Base-by-base conservation (phyloP, 2,329 filamentous ascomycete genomes). In the Amauroascus verrucosus region DNA sequence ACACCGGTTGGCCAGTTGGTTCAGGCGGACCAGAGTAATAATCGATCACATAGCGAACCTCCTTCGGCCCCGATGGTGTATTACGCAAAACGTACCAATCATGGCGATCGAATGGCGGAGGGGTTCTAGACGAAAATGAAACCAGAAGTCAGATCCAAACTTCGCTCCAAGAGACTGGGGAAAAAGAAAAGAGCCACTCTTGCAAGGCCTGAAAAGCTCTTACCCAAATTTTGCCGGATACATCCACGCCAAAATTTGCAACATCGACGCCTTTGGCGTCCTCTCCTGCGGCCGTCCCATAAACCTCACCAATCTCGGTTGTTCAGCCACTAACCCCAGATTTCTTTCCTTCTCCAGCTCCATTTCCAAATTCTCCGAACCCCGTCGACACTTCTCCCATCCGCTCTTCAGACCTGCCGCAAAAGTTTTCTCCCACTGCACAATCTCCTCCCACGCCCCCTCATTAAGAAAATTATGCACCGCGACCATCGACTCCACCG, bases 381-480 rank as follows among this genome's bases (percentile, higher is more conserved):
- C 88, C 43, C 79, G 79, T 56, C 77, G 79, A 69, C 87, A 93
- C 55, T 84, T 78, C 59, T 82, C 76, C 82, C 85, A 91, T 38
- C 86, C 88, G 45, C 79, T 76, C 56, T 70, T 73, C 22, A 96
- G 69, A 0, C 93, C 93, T 32, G 78, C 77, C 18, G 80, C 77
- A 66, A 97, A 98, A 51, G 90, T 81, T 53, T 83, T 79, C 75
- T 98, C 93, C 91, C 91, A 97, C 40, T 85, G 86, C 59, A 93
- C 79, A 64, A 98, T 95, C 76, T 98, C 93, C 16, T 81, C 79
- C 93, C 93, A 98, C 6, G 93, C 93, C 59, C 93, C 93, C 69
- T 98, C 93, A 68, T 98, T 98, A 55, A 98, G 71, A 64, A 96
- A 97, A 71, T 98, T 98, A 76, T 98, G 93, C 9, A 97, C 88